Base-by-base conservation (phyloP, 371 early-diverging fungal species). In the Chytridiales sp. region DNA sequence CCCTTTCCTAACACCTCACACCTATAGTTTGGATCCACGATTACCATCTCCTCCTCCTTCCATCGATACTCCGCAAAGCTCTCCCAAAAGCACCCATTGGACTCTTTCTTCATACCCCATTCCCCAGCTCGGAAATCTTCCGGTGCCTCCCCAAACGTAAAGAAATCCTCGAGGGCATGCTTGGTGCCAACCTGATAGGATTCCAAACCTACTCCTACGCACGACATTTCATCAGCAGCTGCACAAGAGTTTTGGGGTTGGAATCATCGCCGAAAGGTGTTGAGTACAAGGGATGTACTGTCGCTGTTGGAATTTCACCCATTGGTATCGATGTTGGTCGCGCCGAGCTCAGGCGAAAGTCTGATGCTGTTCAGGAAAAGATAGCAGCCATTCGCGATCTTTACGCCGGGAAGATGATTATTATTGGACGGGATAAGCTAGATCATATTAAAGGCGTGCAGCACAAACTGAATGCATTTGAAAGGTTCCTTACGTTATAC, bases 391-490 rank as follows among this genome's bases (percentile, higher is more conserved):
- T 97, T 22, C 81, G 77, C 32, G 89, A 93, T 51, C 80, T 91
- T 61, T 99, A 95, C 68, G 77, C 86, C 22, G 95, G 85, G n/a
- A 98, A 97, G 65, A 89, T 88, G 61, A 90, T 99, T 47, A 85
- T 99, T 49, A 87, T 99, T 27, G 99, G 97, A 1, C 82, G 98
- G 30, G 99, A 99, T 74, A 95, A 98, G 75, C 80, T 97, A 26
- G 99, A 99, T 78, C 89, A 91, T 47, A 95, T 98, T 50, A 98
- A 99, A 67, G 99, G 99, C 21, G 93, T 99, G 29, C 83, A 92
- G 27, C 97, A 99, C 69, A 97, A 98, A 74, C 67, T 99, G 40
- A 83, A 87, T 41, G 95, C 94, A 0, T 98, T 94, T 72, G 93
- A 95, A 74, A 88, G 86, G 62, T 98, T 99, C 59, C 68, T 99